These are phyloP conservation scores for Penicillium alfredii DNA, from an alignment of 495 filamentous ascomycete species.

Conservation along the genomic window DNA sequence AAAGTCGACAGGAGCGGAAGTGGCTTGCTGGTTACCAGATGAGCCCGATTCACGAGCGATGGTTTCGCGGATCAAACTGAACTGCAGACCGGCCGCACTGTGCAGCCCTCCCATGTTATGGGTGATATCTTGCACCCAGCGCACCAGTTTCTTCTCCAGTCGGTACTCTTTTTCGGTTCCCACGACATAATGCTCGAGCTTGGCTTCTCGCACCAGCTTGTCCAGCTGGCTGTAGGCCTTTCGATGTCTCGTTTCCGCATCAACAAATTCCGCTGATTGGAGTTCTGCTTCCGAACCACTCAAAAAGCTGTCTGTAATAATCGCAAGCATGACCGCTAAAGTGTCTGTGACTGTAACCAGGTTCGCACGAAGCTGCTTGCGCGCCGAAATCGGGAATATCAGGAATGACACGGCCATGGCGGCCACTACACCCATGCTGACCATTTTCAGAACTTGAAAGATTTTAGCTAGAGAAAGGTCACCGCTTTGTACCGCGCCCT, in stretches of 20 bases:
- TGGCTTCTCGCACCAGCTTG: conserved; percentile 80
- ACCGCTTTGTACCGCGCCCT: conserved; percentile 75
- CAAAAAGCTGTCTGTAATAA: conserved; percentile 81
- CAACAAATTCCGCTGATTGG: conserved; percentile 52
- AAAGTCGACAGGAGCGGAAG: conserved; percentile 9
- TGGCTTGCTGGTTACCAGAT: conserved; percentile 4
- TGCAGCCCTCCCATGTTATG: conserved; percentile 89
- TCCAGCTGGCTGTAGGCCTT: conserved; percentile 65
- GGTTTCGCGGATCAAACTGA: conserved; percentile 67
- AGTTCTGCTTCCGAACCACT: conserved; percentile 79
- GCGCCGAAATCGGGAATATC: conserved; percentile 76
- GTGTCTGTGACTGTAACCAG: conserved; percentile 71
- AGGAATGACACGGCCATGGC: conserved; percentile 72
- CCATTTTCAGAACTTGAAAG: conserved; percentile 81
- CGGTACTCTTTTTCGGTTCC: conserved; percentile 80
- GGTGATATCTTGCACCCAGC: conserved; percentile 77
- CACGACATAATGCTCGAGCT: conserved; percentile 79
- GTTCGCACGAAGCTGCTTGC: conserved; percentile 65
- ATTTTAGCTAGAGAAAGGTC: conserved; percentile 79
- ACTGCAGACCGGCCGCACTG: conserved; percentile 85
- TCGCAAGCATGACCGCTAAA: conserved; percentile 71
- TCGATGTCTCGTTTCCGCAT: conserved; percentile 60
- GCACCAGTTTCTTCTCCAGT: conserved; percentile 71
- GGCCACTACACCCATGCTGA: conserved; percentile 73
- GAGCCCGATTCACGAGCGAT: conserved; percentile 19